Evolutionary conservation across 1,284 basidiomycete species (phyloP).

Genomic region (Golubevia sp.): DNA sequence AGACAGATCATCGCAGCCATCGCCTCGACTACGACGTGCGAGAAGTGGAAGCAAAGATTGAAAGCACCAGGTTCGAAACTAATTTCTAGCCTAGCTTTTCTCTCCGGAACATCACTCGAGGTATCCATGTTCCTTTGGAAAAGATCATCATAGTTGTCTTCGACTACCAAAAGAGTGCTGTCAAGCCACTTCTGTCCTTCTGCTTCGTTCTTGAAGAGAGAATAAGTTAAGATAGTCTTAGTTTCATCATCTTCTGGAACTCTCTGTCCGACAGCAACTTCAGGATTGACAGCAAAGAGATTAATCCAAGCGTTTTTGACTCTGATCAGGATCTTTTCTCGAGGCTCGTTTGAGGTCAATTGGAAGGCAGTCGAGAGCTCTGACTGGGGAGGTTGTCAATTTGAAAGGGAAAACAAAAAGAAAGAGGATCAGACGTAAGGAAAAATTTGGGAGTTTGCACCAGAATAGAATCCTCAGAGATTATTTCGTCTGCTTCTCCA

Average conservation of each 20-base stretch:
- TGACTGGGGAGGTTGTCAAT: background rate
- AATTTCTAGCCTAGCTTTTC: background rate
- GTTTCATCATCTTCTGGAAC: background rate
- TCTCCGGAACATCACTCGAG: background rate
- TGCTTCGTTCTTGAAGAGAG: background rate
- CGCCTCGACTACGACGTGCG: background rate
- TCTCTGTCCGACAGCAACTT: background rate
- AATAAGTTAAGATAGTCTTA: background rate
- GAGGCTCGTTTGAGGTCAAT: background rate
- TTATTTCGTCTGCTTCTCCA: background rate
- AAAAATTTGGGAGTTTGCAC: no score
- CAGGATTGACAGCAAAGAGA: background rate
- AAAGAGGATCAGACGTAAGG: no score
- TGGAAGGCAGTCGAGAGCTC: background rate
- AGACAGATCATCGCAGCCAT: background rate
- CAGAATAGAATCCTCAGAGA: no score
- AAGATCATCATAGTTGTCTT: background rate
- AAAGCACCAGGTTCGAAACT: background rate
- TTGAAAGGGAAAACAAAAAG: background rate
- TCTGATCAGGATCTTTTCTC: background rate
- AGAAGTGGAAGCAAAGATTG: background rate
- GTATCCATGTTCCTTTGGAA: background rate
- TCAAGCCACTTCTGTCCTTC: background rate
- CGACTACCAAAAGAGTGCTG: background rate
- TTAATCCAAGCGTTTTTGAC: background rate